Conservation (phyloP, 2,329 filamentous ascomycete species). For the Trichoderma afroharzianum region DNA sequence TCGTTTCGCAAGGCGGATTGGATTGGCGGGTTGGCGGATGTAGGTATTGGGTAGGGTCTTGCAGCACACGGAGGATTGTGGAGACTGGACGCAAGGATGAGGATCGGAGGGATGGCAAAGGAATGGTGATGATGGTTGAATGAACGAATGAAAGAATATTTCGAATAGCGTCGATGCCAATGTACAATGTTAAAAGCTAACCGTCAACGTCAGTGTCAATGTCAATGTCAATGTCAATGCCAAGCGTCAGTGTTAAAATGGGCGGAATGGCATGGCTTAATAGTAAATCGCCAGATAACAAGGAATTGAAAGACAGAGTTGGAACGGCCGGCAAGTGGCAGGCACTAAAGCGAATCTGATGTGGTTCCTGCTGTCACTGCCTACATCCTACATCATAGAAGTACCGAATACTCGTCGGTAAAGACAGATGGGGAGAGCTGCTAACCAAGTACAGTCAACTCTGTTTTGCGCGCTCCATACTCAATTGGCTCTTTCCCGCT, state of each 20-base stretch:
- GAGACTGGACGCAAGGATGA: neutral
- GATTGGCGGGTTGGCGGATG: neutral
- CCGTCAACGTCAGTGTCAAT: neutral
- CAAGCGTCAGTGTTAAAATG: neutral
- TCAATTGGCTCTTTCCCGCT: neutral
- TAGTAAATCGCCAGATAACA: neutral
- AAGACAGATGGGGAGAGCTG: neutral
- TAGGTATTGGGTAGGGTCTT: neutral
- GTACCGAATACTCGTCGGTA: neutral
- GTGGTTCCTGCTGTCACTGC: neutral
- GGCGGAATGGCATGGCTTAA: slow-evolving; percentile 5
- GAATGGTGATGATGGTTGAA: neutral
- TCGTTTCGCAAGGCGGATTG: neutral
- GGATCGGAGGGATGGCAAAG: neutral
- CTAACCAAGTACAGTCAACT: neutral
- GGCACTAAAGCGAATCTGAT: neutral
- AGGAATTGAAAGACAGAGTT: neutral
- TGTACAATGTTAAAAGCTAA: neutral
- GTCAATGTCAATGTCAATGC: neutral
- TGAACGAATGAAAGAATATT: neutral
- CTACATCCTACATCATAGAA: neutral
- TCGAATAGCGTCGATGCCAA: neutral
- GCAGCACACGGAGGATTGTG: neutral
- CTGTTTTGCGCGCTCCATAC: neutral
- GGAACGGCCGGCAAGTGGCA: slow-evolving; percentile 3